These are phyloP conservation scores for Alternaria novae-zelandiae DNA, from an alignment of 2,329 filamentous ascomycete species.

Conservation along the genomic window DNA sequence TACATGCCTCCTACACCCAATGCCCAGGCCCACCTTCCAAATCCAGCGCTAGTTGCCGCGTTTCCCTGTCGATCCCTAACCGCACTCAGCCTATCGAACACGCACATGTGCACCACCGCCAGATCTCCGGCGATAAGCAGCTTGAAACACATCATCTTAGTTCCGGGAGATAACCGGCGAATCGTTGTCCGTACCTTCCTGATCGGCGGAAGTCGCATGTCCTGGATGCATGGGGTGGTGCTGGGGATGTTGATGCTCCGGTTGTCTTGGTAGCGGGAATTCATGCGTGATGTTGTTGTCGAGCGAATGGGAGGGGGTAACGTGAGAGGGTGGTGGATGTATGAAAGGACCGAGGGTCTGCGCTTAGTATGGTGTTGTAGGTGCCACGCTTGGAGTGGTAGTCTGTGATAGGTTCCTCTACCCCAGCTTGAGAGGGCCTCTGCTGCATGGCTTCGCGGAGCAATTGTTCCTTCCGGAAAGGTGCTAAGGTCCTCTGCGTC, in stretches of 20 bases:
- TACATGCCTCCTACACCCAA: background rate
- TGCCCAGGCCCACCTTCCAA: constrained; percentile 20
- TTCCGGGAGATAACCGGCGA: constrained; percentile 6
- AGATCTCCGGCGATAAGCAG: constrained; percentile 23
- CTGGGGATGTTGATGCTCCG: constrained; percentile 9
- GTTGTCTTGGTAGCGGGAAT: constrained; percentile 2
- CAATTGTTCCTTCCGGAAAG: constrained; percentile 20
- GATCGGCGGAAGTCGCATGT: constrained; percentile 18
- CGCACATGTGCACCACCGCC: constrained; percentile 27
- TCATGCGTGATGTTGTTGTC: background rate
- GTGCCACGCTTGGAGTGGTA: background rate
- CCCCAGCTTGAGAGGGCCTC: background rate
- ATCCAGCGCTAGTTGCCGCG: constrained; percentile 21
- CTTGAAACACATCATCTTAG: constrained; percentile 23
- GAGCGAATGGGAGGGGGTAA: constrained; percentile 16
- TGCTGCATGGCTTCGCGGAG: constrained; percentile 12
- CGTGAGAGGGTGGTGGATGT: constrained; percentile 19
- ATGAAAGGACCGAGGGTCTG: constrained; percentile 5
- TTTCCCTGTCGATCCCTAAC: constrained; percentile 25
- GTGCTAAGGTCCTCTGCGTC: constrained; percentile 3
- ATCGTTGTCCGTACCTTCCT: constrained; percentile 29
- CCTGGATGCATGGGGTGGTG: background rate
- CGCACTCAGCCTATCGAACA: constrained; percentile 27
- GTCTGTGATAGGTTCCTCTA: constrained; percentile 5
- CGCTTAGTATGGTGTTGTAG: background rate